Conservation (phyloP, 176 grass and related monocot genomes). For the Carex parvula region DNA sequence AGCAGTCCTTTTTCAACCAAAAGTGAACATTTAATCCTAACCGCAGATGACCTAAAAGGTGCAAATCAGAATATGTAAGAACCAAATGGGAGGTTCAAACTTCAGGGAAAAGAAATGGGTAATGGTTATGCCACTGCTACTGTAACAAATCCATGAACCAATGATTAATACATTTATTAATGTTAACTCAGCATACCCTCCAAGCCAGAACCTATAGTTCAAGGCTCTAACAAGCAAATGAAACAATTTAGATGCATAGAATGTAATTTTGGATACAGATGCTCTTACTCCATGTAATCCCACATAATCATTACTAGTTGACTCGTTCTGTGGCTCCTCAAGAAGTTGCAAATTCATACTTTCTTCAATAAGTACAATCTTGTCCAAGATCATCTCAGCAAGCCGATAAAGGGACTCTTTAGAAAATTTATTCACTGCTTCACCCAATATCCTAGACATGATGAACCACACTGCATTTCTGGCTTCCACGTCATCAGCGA, state of each 20-base stretch:
- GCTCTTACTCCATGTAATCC: constrained; percentile 31
- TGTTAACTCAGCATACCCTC: background rate
- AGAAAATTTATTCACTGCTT: constrained; percentile 29
- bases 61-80: background rate
- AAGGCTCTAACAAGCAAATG: background rate
- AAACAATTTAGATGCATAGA: constrained; percentile 19
- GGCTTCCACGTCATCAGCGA: constrained; percentile 53
- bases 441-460: constrained; percentile 43
- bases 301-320: constrained; percentile 28
- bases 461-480: constrained; percentile 74
- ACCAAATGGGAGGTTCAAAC: background rate
- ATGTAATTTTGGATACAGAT: constrained; percentile 69
- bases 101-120: background rate
- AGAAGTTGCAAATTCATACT: constrained; percentile 48
- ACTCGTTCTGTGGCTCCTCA: constrained; percentile 27
- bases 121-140: background rate
- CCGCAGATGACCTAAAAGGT: background rate
- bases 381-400: constrained; percentile 50
- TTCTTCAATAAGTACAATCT: constrained; percentile 53
- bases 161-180: no score
- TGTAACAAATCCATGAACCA: background rate
- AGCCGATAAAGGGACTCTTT: constrained; percentile 34
- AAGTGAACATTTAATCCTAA: background rate
- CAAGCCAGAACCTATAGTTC: background rate
- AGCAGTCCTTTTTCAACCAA: background rate